A percentile compares a stretch with the other conserved stretches of the same genome.
Evolutionary conservation across 2,329 filamentous ascomycete species (phyloP).

Genomic region (Xenosphaeropsis pyriputrescens): DNA sequence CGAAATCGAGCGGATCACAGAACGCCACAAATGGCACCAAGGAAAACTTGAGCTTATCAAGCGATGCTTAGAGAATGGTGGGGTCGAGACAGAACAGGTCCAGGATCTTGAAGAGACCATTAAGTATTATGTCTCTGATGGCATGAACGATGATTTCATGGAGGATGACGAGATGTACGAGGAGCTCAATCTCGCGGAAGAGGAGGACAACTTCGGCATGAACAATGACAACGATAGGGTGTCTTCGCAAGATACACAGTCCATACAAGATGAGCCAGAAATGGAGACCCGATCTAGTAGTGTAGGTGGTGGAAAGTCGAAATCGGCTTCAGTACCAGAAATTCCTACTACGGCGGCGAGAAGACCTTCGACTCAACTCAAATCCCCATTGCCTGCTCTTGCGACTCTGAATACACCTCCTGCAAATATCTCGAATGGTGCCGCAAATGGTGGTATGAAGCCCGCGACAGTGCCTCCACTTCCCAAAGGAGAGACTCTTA

Average conservation of each 20-base stretch:
- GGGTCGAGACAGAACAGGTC: slow-evolving; percentile 76
- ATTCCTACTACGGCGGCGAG: slow-evolving; percentile 38
- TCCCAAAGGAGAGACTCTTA: slow-evolving; percentile 77
- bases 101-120: slow-evolving; percentile 83
- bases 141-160: slow-evolving; percentile 76
- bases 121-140: slow-evolving; percentile 86
- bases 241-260: slow-evolving; percentile 93
- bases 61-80: slow-evolving; percentile 82
- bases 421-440: slow-evolving; percentile 43
- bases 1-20: slow-evolving; percentile 70
- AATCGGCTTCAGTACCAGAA: slow-evolving; percentile 41
- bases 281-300: slow-evolving; percentile 29
- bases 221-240: slow-evolving; percentile 66
- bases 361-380: slow-evolving; percentile 77
- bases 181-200: slow-evolving; percentile 80
- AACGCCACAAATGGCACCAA: slow-evolving; percentile 95
- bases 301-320: slow-evolving; percentile 30
- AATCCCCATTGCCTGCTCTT: slow-evolving; percentile 84
- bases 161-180: slow-evolving; percentile 95
- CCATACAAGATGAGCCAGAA: slow-evolving; percentile 75
- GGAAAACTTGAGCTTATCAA: slow-evolving; percentile 82
- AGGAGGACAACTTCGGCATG: slow-evolving; percentile 80
- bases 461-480: slow-evolving; percentile 76
- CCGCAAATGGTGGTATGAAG: slow-evolving; percentile 63
- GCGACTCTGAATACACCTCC: slow-evolving; percentile 74